phyloP scores from a whole-genome alignment of 441 rosid species.

The Populus hybrid region DNA sequence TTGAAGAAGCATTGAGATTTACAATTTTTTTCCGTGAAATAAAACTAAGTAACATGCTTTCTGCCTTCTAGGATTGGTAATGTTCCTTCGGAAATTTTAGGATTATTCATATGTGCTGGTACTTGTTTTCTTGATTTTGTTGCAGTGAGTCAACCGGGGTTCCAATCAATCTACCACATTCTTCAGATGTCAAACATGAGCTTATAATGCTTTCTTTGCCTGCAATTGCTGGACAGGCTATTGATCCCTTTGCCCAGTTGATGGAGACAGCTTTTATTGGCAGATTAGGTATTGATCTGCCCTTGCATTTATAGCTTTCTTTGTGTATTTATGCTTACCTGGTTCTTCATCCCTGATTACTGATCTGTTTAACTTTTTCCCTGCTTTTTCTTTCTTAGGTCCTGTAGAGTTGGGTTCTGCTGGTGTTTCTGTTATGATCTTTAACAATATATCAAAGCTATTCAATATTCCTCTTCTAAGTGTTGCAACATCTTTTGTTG shows the following conservation, averaged over 20 bases:
- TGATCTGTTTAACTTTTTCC: neutral
- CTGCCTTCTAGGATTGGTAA: neutral
- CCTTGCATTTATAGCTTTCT: constrained; percentile 8
- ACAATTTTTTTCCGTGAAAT: neutral
- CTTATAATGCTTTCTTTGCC: constrained; percentile 80
- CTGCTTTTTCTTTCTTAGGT: constrained; percentile 43
- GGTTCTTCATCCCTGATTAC: neutral
- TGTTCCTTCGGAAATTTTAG: neutral
- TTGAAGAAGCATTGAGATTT: neutral
- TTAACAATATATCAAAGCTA: constrained; percentile 86
- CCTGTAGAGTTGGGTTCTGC: constrained; percentile 88
- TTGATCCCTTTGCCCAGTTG: constrained; percentile 82
- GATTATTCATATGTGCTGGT: neutral
- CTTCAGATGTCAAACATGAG: constrained; percentile 54
- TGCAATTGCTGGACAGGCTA: constrained; percentile 87
- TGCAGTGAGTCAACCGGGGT: constrained; percentile 40
- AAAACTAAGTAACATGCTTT: neutral
- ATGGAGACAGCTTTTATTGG: constrained; percentile 99
- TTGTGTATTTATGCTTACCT: constrained; percentile 3
- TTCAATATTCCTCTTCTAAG: constrained; percentile 92
- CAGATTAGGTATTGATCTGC: constrained; percentile 57
- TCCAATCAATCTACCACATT: constrained; percentile 24
- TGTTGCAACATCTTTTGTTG: constrained; percentile 92
- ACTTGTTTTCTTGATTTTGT: constrained; percentile 12
- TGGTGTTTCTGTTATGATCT: constrained; percentile 72